Conservation (phyloP, 2,329 filamentous ascomycete genomes). For the Biscogniauxia sp. region DNA sequence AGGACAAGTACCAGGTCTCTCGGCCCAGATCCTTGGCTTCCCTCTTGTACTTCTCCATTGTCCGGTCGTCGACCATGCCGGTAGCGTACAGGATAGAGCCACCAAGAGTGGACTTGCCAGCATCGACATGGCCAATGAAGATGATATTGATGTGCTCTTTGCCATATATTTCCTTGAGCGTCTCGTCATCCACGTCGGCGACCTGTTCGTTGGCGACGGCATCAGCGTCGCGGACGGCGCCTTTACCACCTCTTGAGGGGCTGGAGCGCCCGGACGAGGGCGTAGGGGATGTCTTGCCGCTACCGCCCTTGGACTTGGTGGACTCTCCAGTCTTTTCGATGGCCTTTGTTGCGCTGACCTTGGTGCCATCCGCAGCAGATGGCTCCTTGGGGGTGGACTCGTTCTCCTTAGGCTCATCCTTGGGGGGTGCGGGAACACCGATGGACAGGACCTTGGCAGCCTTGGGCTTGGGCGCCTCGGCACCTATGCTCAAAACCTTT, state of each 20-base stretch:
- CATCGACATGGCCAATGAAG: constrained; percentile 97
- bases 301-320: constrained; percentile 46
- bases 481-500: constrained; percentile 64
- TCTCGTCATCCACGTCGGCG: constrained; percentile 68
- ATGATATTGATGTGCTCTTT: constrained; percentile 94
- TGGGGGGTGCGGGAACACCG: constrained; percentile 54
- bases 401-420: constrained; percentile 53
- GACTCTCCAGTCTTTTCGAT: constrained; percentile 86
- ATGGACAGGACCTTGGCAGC: constrained; percentile 75
- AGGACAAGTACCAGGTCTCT: constrained; percentile 98
- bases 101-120: constrained; percentile 94
- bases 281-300: constrained; percentile 75
- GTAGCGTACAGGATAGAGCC: constrained; percentile 90
- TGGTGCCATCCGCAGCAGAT: constrained; percentile 61
- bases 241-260: constrained; percentile 63
- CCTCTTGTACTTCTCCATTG: constrained; percentile 95
- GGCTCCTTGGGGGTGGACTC: constrained; percentile 36
- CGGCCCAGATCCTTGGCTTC: constrained; percentile 95
- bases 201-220: constrained; percentile 80
- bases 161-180: constrained; percentile 91
- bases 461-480: constrained; percentile 50
- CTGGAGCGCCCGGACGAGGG: constrained; percentile 83
- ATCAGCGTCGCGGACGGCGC: constrained; percentile 65
- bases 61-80: constrained; percentile 99
- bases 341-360: constrained; percentile 83